phyloP scores from a whole-genome alignment of 1,284 basidiomycete species.

The Sanghuangporus weigelae region DNA sequence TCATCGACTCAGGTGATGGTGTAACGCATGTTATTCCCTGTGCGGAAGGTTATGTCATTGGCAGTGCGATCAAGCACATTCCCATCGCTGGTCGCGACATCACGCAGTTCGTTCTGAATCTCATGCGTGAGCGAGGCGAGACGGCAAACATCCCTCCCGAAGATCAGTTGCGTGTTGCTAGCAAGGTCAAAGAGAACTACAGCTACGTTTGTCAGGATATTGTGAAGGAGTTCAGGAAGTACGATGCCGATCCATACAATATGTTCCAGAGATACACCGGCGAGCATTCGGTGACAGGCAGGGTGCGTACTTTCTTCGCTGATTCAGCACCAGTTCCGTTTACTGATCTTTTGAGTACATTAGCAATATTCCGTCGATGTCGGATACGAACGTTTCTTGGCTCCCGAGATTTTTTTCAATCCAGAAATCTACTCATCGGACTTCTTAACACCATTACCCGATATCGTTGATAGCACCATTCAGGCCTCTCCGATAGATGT shows the following conservation, averaged over 20 bases:
- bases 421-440: slow-evolving; percentile 98
- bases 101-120: slow-evolving; percentile 93
- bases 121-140: slow-evolving; percentile 95
- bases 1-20: slow-evolving; percentile 98
- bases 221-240: slow-evolving; percentile 98
- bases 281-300: slow-evolving; percentile 88
- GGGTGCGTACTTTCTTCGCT: slow-evolving; percentile 47
- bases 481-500: slow-evolving; percentile 96
- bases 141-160: slow-evolving; percentile 90
- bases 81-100: slow-evolving; percentile 98
- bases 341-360: neutral
- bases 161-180: slow-evolving; percentile 88
- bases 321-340: neutral
- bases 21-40: slow-evolving; percentile 97
- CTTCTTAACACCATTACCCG: slow-evolving; percentile 94
- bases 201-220: slow-evolving; percentile 99
- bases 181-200: slow-evolving; percentile 97
- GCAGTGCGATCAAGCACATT: slow-evolving; percentile 98
- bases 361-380: slow-evolving; percentile 91
- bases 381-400: slow-evolving; percentile 98
- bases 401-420: slow-evolving; percentile 99
- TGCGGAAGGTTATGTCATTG: slow-evolving; percentile 98
- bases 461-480: slow-evolving; percentile 96
- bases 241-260: slow-evolving; percentile 94
- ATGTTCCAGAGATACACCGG: slow-evolving; percentile 94